Percentiles rank a stretch among this genome's conserved stretches.
Conservation (phyloP, 2,329 filamentous ascomycete species). For the Xylaria sp. region DNA sequence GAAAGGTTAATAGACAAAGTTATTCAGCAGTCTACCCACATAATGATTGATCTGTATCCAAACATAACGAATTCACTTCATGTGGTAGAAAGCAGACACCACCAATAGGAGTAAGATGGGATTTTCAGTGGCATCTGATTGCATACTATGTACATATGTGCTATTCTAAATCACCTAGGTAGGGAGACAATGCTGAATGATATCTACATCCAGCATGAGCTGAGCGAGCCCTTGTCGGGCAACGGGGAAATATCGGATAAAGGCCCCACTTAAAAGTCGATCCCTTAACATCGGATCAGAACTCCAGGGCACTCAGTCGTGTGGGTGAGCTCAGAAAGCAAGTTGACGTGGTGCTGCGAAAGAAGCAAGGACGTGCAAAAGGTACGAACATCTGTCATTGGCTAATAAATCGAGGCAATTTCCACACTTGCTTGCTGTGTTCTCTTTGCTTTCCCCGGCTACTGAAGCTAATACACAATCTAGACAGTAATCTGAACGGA, state of each 20-base stretch:
- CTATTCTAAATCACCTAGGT: too few relatives aligned
- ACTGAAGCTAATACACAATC: constrained; percentile 15
- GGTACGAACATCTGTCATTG: not conserved
- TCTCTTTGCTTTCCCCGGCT: not conserved
- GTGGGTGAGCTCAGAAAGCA: constrained; percentile 4
- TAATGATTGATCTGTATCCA: constrained; percentile 3
- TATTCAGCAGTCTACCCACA: constrained; percentile 16
- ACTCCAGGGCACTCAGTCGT: not conserved
- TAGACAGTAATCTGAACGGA: constrained; percentile 3
- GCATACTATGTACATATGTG: too few relatives aligned
- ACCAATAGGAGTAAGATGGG: not conserved
- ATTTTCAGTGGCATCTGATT: not conserved
- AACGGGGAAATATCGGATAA: constrained; percentile 34
- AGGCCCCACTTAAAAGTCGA: constrained; percentile 33
- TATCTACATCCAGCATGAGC: not conserved
- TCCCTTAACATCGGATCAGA: not conserved
- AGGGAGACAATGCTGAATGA: not conserved
- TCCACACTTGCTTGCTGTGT: not conserved
- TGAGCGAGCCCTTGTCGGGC: too few relatives aligned
- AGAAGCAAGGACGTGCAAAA: not conserved
- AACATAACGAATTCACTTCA: not conserved
- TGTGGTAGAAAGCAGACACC: not conserved
- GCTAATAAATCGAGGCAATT: not conserved
- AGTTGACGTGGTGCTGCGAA: constrained; percentile 8
- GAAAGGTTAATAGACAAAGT: constrained; percentile 43